Evolutionary conservation across 2,329 filamentous ascomycete genomes (phyloP).

Genomic region (Fusarium penzigii): DNA sequence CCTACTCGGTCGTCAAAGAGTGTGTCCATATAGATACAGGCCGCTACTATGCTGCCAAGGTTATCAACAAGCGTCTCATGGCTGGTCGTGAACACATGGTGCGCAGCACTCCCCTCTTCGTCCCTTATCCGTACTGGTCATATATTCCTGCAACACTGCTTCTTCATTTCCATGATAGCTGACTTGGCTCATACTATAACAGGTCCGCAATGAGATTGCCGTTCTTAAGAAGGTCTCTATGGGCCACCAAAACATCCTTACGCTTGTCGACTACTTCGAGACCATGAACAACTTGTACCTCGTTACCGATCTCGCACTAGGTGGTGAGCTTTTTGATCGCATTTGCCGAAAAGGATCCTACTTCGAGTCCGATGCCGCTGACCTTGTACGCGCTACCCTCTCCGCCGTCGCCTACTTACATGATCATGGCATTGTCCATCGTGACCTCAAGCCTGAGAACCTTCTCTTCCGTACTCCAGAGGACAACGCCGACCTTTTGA

Average conservation of each 20-base stretch:
- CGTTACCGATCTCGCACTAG: slow-evolving; percentile 93
- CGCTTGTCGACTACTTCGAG: slow-evolving; percentile 98
- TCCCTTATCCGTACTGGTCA: neutral
- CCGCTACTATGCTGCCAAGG: slow-evolving; percentile 97
- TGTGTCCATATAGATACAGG: slow-evolving; percentile 98
- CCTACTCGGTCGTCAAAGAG: slow-evolving; percentile 98
- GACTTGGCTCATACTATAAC: slow-evolving; percentile 11
- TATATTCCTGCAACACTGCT: neutral
- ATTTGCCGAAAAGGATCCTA: slow-evolving; percentile 99
- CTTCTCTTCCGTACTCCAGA: slow-evolving; percentile 95
- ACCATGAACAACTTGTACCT: slow-evolving; percentile 99
- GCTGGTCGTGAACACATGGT: slow-evolving; percentile 98
- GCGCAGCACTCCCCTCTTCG: slow-evolving; percentile 22
- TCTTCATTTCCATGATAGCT: slow-evolving; percentile 3
- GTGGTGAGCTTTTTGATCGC: slow-evolving; percentile 95
- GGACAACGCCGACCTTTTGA: slow-evolving; percentile 94
- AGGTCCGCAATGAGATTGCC: slow-evolving; percentile 97
- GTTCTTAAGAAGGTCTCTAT: slow-evolving; percentile 98
- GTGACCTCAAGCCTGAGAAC: slow-evolving; percentile 97
- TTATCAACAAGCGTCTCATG: slow-evolving; percentile 99
- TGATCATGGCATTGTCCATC: slow-evolving; percentile 97
- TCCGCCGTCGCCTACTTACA: slow-evolving; percentile 98
- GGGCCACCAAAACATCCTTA: slow-evolving; percentile 97
- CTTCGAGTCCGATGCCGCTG: slow-evolving; percentile 95
- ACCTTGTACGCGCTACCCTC: slow-evolving; percentile 90